Conservation (phyloP, 2,329 filamentous ascomycete species). For the Ilyonectria sp. region DNA sequence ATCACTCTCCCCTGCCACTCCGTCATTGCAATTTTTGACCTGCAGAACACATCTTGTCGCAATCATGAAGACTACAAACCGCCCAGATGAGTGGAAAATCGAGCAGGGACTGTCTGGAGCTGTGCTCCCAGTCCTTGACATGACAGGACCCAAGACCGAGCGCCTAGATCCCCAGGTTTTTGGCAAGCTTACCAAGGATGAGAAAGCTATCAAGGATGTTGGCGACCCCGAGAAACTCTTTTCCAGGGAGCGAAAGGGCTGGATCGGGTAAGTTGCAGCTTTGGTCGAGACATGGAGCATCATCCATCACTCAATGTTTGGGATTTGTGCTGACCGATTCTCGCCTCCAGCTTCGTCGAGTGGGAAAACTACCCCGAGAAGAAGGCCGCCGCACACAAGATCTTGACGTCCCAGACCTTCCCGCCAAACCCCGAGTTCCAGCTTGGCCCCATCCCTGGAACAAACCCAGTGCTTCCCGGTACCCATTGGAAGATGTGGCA, state of each 20-base stretch:
- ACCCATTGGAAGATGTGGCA: constrained; percentile 73
- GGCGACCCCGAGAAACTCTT: constrained; percentile 54
- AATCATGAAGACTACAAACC: constrained; percentile 42
- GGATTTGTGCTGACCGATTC: no score
- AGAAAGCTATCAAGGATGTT: constrained; percentile 57
- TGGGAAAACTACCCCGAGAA: constrained; percentile 81
- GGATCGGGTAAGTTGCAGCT: constrained; percentile 49
- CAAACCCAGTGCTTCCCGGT: constrained; percentile 71
- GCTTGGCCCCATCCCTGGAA: constrained; percentile 67
- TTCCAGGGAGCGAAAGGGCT: constrained; percentile 49
- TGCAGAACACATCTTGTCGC: neutral
- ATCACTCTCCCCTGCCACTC: no score
- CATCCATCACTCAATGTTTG: neutral
- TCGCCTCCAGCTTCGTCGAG: constrained; percentile 69
- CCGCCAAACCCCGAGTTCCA: constrained; percentile 68
- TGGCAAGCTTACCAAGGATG: constrained; percentile 55
- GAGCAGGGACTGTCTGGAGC: constrained; percentile 65
- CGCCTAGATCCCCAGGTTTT: constrained; percentile 47
- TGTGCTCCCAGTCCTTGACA: constrained; percentile 63
- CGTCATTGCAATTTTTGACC: neutral
- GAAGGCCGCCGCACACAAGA: constrained; percentile 70
- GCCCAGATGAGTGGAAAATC: constrained; percentile 67
- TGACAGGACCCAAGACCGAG: constrained; percentile 56
- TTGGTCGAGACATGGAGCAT: neutral
- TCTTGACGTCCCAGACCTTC: constrained; percentile 53